A percentile compares a stretch with the other conserved stretches of the same genome.
phyloP scores from a whole-genome alignment of 305 asterid genomes.

The Ajuga reptans region DNA sequence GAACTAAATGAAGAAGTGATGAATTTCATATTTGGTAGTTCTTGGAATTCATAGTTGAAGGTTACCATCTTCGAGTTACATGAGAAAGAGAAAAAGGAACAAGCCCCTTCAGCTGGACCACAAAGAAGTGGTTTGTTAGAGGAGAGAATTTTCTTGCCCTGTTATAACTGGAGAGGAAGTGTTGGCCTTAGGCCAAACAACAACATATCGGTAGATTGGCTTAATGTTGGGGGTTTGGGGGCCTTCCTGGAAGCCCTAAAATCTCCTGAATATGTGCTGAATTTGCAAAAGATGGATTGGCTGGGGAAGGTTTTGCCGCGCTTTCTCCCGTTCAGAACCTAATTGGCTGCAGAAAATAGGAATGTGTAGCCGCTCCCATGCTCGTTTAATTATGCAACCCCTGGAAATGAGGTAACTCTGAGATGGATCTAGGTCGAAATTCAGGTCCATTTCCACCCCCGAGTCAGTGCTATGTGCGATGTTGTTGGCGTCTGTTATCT shows the following conservation, averaged over 20 bases:
- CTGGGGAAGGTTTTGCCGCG: too few relatives aligned
- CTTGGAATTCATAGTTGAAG: neutral
- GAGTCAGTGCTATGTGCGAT: too few relatives aligned
- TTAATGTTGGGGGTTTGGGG: neutral
- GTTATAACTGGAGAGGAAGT: neutral
- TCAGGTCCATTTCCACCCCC: too few relatives aligned
- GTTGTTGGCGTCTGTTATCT: too few relatives aligned
- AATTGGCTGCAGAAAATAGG: too few relatives aligned
- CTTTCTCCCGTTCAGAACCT: too few relatives aligned
- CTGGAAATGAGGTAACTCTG: too few relatives aligned
- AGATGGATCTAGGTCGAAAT: too few relatives aligned
- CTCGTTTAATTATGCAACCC: too few relatives aligned
- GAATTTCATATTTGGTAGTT: neutral
- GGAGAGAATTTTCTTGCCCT: neutral
- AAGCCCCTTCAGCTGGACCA: neutral
- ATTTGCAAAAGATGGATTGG: too few relatives aligned
- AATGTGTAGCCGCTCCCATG: too few relatives aligned
- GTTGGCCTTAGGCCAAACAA: neutral
- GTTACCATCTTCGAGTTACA: neutral
- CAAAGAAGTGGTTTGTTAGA: neutral
- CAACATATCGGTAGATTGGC: too few relatives aligned
- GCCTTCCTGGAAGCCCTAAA: neutral
- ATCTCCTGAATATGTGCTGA: neutral
- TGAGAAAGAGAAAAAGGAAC: neutral
- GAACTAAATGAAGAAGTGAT: neutral